A percentile compares a stretch with the other conserved stretches of the same genome.
Conservation (phyloP, 345 rosid species). For the Acer saccharum region DNA sequence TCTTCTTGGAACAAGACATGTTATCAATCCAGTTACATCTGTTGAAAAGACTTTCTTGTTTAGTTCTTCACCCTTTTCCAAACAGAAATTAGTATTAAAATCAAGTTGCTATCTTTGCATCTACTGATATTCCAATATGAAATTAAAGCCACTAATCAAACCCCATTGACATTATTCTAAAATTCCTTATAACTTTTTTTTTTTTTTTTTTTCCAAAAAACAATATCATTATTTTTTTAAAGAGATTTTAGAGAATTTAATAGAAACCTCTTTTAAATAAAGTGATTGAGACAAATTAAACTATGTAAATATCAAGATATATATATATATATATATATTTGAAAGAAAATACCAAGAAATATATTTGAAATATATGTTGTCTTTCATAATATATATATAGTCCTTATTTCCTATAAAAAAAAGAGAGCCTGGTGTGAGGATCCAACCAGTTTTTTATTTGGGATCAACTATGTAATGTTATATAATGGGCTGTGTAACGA, state of each 20-base stretch:
- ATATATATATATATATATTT: no score
- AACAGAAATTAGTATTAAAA: background rate
- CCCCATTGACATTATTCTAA: background rate
- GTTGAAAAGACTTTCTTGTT: background rate
- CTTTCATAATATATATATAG: background rate
- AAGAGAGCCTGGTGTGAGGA: no score
- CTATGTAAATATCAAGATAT: background rate
- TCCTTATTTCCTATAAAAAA: no score
- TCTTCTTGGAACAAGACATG: background rate
- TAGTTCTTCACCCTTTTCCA: background rate
- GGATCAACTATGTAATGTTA: no score
- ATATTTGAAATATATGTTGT: background rate
- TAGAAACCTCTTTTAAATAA: background rate
- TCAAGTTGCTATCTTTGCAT: background rate
- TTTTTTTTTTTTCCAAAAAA: background rate
- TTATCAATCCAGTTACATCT: background rate
- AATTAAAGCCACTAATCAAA: background rate
- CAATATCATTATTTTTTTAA: background rate
- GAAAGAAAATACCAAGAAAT: background rate
- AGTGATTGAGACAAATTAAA: background rate
- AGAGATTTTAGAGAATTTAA: background rate
- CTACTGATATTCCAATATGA: background rate
- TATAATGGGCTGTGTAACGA: no score
- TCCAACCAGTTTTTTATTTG: no score
- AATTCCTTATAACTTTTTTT: background rate